These are phyloP conservation scores for Mycena leptocephala DNA, from an alignment of 768 basidiomycete species.

Conservation along the genomic window DNA sequence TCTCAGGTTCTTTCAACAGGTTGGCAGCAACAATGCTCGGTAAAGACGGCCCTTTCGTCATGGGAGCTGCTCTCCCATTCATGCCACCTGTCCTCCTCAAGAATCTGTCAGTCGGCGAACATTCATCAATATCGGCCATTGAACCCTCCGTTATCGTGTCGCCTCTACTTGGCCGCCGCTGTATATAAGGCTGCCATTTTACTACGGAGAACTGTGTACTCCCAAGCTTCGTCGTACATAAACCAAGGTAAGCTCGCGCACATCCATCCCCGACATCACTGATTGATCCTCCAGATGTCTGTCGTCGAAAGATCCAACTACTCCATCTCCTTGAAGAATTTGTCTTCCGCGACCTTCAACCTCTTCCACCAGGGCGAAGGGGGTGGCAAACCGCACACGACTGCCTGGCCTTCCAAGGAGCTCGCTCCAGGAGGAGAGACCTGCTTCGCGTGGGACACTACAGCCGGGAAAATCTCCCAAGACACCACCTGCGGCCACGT, in stretches of 20 bases:
- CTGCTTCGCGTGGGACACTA: constrained; percentile 8
- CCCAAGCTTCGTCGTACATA: background rate
- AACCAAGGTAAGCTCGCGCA: constrained; percentile 2
- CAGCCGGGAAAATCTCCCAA: background rate
- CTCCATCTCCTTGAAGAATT: constrained; percentile 12
- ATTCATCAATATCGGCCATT: too few species aligned
- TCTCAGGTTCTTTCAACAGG: too few species aligned
- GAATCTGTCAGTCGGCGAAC: too few species aligned
- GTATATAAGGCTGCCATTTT: background rate
- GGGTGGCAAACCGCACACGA: background rate
- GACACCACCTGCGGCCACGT: constrained; percentile 11
- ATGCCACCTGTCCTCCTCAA: too few species aligned
- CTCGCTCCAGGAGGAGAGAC: background rate
- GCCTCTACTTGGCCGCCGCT: background rate
- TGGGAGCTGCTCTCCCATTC: too few species aligned
- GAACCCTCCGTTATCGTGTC: too few species aligned
- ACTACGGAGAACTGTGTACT: background rate
- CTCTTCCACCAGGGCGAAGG: background rate
- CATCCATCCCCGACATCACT: background rate
- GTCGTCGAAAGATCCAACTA: constrained; percentile 8
- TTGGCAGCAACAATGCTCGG: too few species aligned
- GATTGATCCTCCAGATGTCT: constrained; percentile 11
- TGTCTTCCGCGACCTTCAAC: constrained; percentile 1
- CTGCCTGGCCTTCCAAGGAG: background rate
- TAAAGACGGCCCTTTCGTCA: too few species aligned